Conservation (phyloP, 2,329 filamentous ascomycete species). For the Epicoccum nigrum region DNA sequence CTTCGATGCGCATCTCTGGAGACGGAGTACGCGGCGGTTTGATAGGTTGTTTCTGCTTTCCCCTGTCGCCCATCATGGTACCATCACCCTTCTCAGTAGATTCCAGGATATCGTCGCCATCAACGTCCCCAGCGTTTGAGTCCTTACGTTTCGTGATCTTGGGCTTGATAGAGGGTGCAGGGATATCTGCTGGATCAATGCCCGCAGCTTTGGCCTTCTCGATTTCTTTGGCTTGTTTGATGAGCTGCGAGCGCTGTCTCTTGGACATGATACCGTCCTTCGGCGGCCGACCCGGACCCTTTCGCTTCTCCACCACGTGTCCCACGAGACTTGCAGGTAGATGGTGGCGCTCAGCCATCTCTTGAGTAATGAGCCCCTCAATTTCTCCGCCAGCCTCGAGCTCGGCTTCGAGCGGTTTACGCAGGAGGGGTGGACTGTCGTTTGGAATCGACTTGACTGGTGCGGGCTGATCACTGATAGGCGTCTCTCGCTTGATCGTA, state of each 20-base stretch:
- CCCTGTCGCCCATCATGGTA: constrained; percentile 47
- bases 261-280: constrained; percentile 87
- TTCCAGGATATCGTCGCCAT: constrained; percentile 43
- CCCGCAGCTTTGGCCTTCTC: constrained; percentile 48
- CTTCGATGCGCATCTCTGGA: constrained; percentile 66
- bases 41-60: constrained; percentile 54
- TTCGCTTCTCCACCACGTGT: constrained; percentile 64
- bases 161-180: constrained; percentile 41
- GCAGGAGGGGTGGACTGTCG: constrained; percentile 36
- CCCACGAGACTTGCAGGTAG: constrained; percentile 47
- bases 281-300: constrained; percentile 79
- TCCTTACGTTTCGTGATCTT: constrained; percentile 46
- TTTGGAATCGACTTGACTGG: constrained; percentile 31
- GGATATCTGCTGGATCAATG: constrained; percentile 45
- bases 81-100: constrained; percentile 48
- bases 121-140: constrained; percentile 45
- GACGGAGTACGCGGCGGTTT: constrained; percentile 62
- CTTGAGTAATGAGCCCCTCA: constrained; percentile 45
- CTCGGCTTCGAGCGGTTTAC: constrained; percentile 38
- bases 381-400: constrained; percentile 40
- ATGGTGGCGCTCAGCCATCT: constrained; percentile 50
- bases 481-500: constrained; percentile 32
- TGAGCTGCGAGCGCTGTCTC: constrained; percentile 69
- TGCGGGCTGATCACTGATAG: constrained; percentile 33
- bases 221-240: constrained; percentile 63